A percentile compares a stretch with the other conserved stretches of the same genome.
Evolutionary conservation across 2,329 filamentous ascomycete genomes (phyloP).

Genomic region (Fusarium begoniae): DNA sequence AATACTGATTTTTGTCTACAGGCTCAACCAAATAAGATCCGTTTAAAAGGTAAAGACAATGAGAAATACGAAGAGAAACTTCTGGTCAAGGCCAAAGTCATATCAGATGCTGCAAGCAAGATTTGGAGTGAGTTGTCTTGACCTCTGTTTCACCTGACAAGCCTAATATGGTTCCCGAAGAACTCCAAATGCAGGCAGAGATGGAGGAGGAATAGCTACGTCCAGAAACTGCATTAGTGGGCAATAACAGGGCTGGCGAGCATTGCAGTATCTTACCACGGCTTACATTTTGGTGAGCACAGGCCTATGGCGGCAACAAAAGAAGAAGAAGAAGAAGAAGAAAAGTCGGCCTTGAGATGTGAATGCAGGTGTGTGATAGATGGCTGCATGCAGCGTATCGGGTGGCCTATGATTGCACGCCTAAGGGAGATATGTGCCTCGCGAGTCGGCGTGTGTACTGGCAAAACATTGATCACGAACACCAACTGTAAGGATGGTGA

Average conservation of each 20-base stretch:
- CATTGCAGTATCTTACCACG: not conserved
- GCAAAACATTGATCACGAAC: not conserved
- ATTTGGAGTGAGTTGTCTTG: slow-evolving; percentile 67
- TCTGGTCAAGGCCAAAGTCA: slow-evolving; percentile 71
- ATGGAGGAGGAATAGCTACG: slow-evolving; percentile 53
- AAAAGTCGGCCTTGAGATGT: slow-evolving; percentile 7
- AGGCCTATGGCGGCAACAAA: slow-evolving; percentile 15
- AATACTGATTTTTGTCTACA: slow-evolving; percentile 41
- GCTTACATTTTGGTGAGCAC: not conserved
- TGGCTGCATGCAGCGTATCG: slow-evolving; percentile 12
- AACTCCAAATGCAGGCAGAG: slow-evolving; percentile 61
- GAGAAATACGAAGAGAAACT: slow-evolving; percentile 71
- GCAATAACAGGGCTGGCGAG: not conserved
- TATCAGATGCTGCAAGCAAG: slow-evolving; percentile 73
- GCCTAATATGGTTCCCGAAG: slow-evolving; percentile 43
- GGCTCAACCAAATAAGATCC: slow-evolving; percentile 73
- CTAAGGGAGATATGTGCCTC: slow-evolving; percentile 6
- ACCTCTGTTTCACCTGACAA: not conserved
- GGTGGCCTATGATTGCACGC: not conserved
- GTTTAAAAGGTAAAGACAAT: slow-evolving; percentile 63
- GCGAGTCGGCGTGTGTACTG: not conserved
- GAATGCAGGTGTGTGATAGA: slow-evolving; percentile 9
- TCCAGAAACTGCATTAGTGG: not conserved
- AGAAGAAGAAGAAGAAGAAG: too few relatives aligned
- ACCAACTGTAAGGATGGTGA: not conserved